Conservation (phyloP, 2,329 filamentous ascomycete genomes). For the Xylaria sp. region DNA sequence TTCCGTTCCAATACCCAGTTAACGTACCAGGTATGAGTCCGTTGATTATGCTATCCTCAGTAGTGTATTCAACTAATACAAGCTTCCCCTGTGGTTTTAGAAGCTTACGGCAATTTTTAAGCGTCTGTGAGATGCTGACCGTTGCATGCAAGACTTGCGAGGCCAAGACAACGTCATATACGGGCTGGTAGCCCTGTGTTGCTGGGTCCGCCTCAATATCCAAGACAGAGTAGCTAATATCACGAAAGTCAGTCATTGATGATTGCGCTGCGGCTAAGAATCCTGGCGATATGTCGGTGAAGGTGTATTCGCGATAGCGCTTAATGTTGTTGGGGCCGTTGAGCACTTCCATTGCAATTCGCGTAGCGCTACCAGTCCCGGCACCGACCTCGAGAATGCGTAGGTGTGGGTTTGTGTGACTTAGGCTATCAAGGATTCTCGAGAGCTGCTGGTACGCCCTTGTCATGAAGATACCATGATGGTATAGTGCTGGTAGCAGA, state of each 20-base stretch:
- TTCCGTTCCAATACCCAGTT: conserved; percentile 33
- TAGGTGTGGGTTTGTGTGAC: too few species aligned
- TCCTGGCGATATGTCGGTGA: too few species aligned
- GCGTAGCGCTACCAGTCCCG: too few species aligned
- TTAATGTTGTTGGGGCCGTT: too few species aligned
- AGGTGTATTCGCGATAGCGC: too few species aligned
- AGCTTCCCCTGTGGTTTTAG: conserved; percentile 46
- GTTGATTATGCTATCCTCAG: background rate
- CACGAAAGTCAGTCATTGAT: conserved; percentile 19
- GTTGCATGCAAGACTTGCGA: conserved; percentile 36
- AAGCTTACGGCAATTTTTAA: conserved; percentile 44
- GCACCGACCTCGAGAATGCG: too few species aligned
- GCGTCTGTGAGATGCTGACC: conserved; percentile 37
- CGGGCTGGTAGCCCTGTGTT: conserved; percentile 14
- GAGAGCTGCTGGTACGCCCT: too few species aligned
- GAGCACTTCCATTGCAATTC: too few species aligned
- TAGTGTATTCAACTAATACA: conserved; percentile 43
- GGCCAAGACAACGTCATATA: conserved; percentile 35
- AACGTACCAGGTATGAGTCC: conserved; percentile 28
- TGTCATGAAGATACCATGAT: too few species aligned
- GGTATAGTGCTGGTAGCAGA: too few species aligned
- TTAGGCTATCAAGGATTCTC: too few species aligned
- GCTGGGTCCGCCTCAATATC: conserved; percentile 30
- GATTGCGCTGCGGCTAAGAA: too few species aligned
- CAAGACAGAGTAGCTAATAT: conserved; percentile 30